Evolutionary conservation across 2,329 filamentous ascomycete species (phyloP).

Genomic region (Keithomyces neogunnii): DNA sequence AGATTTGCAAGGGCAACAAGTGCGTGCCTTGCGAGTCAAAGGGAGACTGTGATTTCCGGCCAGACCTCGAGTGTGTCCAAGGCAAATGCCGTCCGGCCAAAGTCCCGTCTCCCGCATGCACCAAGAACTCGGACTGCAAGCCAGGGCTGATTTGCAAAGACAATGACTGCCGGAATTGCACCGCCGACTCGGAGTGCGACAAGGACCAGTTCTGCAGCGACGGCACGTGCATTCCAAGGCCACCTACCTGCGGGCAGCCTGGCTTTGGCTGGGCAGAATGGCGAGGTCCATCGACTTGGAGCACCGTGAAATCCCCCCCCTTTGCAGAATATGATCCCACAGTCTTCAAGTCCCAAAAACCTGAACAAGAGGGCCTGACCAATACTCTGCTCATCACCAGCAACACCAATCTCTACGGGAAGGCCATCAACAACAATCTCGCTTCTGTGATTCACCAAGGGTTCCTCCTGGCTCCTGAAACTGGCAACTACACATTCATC

Average conservation of each 20-base stretch:
- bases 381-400: constrained; percentile 8
- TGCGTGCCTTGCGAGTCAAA: constrained; percentile 5
- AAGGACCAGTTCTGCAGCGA: constrained; percentile 4
- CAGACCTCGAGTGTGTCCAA: constrained; percentile 4
- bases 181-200: constrained; percentile 5
- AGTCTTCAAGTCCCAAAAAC: constrained; percentile 3
- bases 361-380: constrained; percentile 6
- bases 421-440: constrained; percentile 4
- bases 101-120: constrained; percentile 5
- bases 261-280: constrained; percentile 10
- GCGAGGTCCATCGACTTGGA: constrained; percentile 7
- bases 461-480: constrained; percentile 9
- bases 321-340: constrained; percentile 8
- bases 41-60: constrained; percentile 3
- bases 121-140: constrained; percentile 9
- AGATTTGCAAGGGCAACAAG: constrained; percentile 4
- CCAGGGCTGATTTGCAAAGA: constrained; percentile 7
- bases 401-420: constrained; percentile 3
- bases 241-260: constrained; percentile 9
- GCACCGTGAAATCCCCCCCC: constrained; percentile 9
- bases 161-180: constrained; percentile 7
- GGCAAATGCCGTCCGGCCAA: constrained; percentile 6
- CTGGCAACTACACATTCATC: constrained; percentile 8
- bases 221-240: constrained; percentile 7
- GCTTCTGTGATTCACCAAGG: constrained; percentile 9